Evolutionary conservation across 495 filamentous ascomycete species (phyloP), one percentile per base, ranked within the genome.

Genomic region (Penicillium ucsense): DNA sequence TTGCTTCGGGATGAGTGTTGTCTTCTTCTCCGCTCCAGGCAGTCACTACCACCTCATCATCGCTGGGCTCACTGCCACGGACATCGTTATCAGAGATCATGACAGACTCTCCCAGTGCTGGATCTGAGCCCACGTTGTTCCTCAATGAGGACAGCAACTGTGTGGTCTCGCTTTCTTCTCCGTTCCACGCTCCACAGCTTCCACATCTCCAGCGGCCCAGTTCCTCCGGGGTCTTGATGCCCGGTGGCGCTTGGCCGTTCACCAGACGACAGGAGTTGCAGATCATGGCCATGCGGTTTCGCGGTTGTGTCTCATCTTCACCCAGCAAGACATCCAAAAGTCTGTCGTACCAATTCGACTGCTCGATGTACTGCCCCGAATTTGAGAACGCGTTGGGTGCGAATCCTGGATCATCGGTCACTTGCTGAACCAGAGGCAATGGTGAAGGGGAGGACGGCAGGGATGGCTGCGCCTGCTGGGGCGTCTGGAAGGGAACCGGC

Each of bases 171-270:
- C 82, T 81, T 51, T 88, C 84, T 54, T 82, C 77, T 2, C 91
- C 90, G 62, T 98, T 98, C 74, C 77, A 78, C n/a, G 79, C 72
- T 1, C 85, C 82, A 57, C 92, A 99, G 38, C 79, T 81, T 49
- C 81, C 84, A 68, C 92, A 99, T 44, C 83, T 81, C 92, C 92
- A 99, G 53, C 73, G 76, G 7, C 91, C 92, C 1, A 99, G 62
- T 38, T 95, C 91, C 10, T 86, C 79, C 10, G 89, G 67, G 0
- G 72, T 79, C 57, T 80, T 84, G 3, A 84, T 80, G 3, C 94
- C 92, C 0, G 92, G 92, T 8, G 92, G 91, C 3, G 94, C 92
- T 58, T 95, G 91, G 3, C 92, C 92, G 59, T 99, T 99, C 32
- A 99, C 91, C 7, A 96, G 77, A 29, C 88, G 75, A 60, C 92